Conservation (phyloP, 2,329 filamentous ascomycete species). For the Falciphora oryzae region DNA sequence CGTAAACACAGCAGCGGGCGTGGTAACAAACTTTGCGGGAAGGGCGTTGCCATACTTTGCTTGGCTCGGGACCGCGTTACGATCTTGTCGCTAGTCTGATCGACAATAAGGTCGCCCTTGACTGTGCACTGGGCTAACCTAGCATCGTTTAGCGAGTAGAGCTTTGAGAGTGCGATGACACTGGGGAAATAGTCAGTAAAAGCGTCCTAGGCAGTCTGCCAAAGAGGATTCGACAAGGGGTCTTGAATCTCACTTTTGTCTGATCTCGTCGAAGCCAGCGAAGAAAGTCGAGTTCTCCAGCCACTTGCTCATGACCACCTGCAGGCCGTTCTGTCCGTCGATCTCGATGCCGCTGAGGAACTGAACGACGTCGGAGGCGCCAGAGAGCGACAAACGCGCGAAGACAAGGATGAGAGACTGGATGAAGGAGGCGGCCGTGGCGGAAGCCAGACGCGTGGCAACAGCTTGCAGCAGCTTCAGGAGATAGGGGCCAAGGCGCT, state of each 20-base stretch:
- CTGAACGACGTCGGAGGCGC: conserved; percentile 82
- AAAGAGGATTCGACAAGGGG: neutral
- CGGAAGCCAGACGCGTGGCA: conserved; percentile 74
- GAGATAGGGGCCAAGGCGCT: conserved; percentile 83
- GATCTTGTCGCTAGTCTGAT: conserved; percentile 69
- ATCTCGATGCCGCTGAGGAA: conserved; percentile 85
- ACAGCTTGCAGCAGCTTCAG: conserved; percentile 85
- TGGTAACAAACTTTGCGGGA: conserved; percentile 1
- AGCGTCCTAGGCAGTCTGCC: neutral
- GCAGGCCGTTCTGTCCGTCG: conserved; percentile 71
- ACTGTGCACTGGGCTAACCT: conserved; percentile 75
- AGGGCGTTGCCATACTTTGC: conserved; percentile 52
- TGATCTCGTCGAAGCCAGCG: conserved; percentile 95
- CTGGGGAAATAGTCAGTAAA: conserved; percentile 38
- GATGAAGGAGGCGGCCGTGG: conserved; percentile 82
- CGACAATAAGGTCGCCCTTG: conserved; percentile 83
- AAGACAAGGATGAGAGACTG: conserved; percentile 95
- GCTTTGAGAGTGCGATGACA: conserved; percentile 85
- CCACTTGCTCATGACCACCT: conserved; percentile 91
- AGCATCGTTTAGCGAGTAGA: conserved; percentile 81
- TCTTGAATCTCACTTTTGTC: conserved; percentile 70
- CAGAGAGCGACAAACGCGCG: conserved; percentile 78
- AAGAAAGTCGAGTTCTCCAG: conserved; percentile 95
- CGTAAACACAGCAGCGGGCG: neutral
- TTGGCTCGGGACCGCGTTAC: conserved; percentile 90